Evolutionary conservation across 768 basidiomycete genomes (phyloP).

Genomic region (Lactifluus hygrophoroides): DNA sequence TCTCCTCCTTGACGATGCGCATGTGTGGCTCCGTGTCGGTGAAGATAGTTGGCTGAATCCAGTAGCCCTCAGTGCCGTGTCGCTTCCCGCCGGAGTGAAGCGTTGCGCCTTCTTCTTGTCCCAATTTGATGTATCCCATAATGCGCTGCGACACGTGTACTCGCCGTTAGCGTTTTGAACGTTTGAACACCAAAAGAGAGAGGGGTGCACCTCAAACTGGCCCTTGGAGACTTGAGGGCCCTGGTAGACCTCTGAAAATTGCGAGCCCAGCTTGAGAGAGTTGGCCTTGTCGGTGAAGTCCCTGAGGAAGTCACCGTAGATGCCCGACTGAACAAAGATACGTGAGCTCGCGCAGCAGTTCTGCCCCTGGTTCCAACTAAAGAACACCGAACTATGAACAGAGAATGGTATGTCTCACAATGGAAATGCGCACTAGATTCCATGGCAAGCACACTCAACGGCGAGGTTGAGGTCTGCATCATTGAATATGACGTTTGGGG

Average conservation of each 20-base stretch:
- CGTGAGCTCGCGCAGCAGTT: slow-evolving; percentile 75
- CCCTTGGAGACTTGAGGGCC: slow-evolving; percentile 74
- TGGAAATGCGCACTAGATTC: slow-evolving; percentile 41
- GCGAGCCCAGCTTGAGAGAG: slow-evolving; percentile 58
- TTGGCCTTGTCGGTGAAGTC: slow-evolving; percentile 47
- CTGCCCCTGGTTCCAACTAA: slow-evolving; percentile 68
- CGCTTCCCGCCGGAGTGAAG: slow-evolving; percentile 47
- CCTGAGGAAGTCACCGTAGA: slow-evolving; percentile 71
- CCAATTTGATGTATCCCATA: slow-evolving; percentile 52
- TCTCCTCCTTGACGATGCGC: slow-evolving; percentile 51
- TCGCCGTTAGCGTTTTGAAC: not conserved
- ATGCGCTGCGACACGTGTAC: slow-evolving; percentile 35
- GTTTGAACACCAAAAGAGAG: not conserved
- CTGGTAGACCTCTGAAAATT: slow-evolving; percentile 54
- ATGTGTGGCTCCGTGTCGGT: slow-evolving; percentile 46
- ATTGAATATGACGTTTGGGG: slow-evolving; percentile 51
- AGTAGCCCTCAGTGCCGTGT: slow-evolving; percentile 50
- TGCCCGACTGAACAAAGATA: slow-evolving; percentile 67
- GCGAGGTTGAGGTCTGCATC: slow-evolving; percentile 53
- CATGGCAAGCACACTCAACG: slow-evolving; percentile 48
- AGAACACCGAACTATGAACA: not conserved
- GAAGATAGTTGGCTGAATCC: slow-evolving; percentile 55
- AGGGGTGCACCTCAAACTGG: slow-evolving; percentile 57
- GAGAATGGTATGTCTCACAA: not conserved
- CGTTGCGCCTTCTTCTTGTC: slow-evolving; percentile 50